Percentiles rank a stretch among this genome's conserved stretches.
Evolutionary conservation across 768 basidiomycete species (phyloP).

Genomic region (Suillus spraguei): DNA sequence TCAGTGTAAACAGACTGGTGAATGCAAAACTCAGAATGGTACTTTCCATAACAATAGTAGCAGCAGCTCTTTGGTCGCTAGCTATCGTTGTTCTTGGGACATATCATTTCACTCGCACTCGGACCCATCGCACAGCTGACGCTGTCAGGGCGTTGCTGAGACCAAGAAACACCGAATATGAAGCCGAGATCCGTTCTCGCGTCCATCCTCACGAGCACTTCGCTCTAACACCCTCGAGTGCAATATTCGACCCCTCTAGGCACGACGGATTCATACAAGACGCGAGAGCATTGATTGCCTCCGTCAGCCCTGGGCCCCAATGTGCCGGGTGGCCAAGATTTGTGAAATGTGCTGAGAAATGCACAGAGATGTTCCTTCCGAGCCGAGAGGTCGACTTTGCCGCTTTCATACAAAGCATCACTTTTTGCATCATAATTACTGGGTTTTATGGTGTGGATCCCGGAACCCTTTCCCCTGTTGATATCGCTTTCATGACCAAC

Average conservation of each 20-base stretch:
- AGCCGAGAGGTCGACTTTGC: constrained; percentile 32
- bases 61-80: neutral
- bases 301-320: neutral
- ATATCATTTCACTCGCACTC: neutral
- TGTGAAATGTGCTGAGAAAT: neutral
- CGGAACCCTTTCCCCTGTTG: constrained; percentile 28
- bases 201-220: constrained; percentile 4
- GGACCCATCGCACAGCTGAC: neutral
- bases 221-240: constrained; percentile 1
- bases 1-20: too few relatives aligned
- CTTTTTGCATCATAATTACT: constrained; percentile 44
- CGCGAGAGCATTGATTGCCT: neutral
- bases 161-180: neutral
- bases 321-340: neutral
- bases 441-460: constrained; percentile 39
- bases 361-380: constrained; percentile 18
- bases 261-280: neutral
- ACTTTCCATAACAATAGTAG: neutral
- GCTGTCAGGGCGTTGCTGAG: neutral
- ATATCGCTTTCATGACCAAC: constrained; percentile 39
- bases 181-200: constrained; percentile 1
- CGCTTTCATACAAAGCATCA: constrained; percentile 45
- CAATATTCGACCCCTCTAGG: neutral
- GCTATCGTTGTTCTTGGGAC: neutral
- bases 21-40: neutral